These are phyloP conservation scores for Tetrahymena thermophila DNA, from an alignment of 73 alveolate genomes.

Conservation along the genomic window DNA sequence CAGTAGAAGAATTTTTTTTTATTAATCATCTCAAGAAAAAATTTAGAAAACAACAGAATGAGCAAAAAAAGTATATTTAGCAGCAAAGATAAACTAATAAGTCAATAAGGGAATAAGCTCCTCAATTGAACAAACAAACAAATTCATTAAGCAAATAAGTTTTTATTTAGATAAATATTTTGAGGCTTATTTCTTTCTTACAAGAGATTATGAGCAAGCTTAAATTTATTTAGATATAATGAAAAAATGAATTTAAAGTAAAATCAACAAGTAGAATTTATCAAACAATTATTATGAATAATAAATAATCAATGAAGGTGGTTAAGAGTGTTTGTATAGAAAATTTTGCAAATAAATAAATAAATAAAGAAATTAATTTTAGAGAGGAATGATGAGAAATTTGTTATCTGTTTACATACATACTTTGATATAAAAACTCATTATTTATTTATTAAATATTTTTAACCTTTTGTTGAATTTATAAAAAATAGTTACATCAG, in stretches of 20 bases:
- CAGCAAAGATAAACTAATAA: background rate
- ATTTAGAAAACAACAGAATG: background rate
- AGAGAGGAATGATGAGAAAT: background rate
- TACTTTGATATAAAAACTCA: too few relatives aligned
- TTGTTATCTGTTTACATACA: background rate
- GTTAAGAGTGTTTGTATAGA: too few relatives aligned
- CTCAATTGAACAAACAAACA: background rate
- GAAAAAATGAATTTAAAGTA: too few relatives aligned
- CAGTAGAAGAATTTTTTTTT: background rate
- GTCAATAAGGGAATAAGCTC: background rate
- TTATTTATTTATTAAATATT: background rate
- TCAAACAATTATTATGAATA: too few relatives aligned
- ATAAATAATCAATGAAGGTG: too few relatives aligned
- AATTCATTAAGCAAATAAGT: too few relatives aligned
- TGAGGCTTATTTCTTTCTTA: background rate
- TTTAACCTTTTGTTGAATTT: background rate
- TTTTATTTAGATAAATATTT: too few relatives aligned
- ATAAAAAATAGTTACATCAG: conserved; percentile 14
- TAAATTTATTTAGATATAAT: background rate
- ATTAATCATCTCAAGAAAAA: too few relatives aligned
- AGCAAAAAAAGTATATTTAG: background rate
- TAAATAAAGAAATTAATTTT: too few relatives aligned
- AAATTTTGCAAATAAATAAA: too few relatives aligned
- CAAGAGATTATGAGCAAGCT: background rate
- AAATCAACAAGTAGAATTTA: background rate